Base-by-base conservation (phyloP, 2,329 filamentous ascomycete species). In the Stemphylium beticola region DNA sequence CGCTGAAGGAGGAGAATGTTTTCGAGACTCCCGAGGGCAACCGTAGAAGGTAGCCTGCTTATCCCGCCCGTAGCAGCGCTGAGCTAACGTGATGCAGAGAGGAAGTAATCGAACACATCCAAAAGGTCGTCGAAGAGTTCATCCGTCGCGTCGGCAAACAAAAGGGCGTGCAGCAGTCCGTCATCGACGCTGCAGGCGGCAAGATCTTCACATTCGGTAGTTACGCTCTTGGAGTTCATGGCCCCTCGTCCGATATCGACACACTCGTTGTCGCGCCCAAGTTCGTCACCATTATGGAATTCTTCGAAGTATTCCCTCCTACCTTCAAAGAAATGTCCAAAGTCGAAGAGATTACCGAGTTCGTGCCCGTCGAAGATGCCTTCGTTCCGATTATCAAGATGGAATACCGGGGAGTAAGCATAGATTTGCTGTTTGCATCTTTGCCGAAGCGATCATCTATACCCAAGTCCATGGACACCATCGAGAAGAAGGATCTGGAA, bases 361-460 rank as follows among this genome's bases (percentile, higher is more conserved):
- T 97, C 67, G 88, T 91, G 2, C 86, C 89, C 0, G 95, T 99
- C 33, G 88, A 88, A 42, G 93, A 96, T 69, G 92, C 93, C 4
- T 96, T 91, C 69, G 93, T 98, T 7, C 95, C 95, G 42, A 96
- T 99, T 73, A 98, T 99, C 80, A 98, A 97, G 74, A 91, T 98
- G 69, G 91, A 96, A 73, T 91, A 96, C 64, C 87, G 84, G 46
- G 91, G 88, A 44, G 96, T 99, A 73, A 95, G 91, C 74, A 96
- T 99, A 72, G 95, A 99, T 82, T 79, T 99, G 64, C 96, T 98
- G 62, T 82, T 81, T 57, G 75, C 73, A n/a, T 76, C 74, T 31
- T 65, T 82, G 31, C 70, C 67, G 8, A 73, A 77, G 42, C 63
- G 76, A 44, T 66, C 76, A 10, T 74, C 75, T 3, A 74, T 82